Percentiles rank a stretch among this genome's conserved stretches.
Evolutionary conservation across 352 stramenopile species (phyloP).

Genomic region (Phytophthora multivora): DNA sequence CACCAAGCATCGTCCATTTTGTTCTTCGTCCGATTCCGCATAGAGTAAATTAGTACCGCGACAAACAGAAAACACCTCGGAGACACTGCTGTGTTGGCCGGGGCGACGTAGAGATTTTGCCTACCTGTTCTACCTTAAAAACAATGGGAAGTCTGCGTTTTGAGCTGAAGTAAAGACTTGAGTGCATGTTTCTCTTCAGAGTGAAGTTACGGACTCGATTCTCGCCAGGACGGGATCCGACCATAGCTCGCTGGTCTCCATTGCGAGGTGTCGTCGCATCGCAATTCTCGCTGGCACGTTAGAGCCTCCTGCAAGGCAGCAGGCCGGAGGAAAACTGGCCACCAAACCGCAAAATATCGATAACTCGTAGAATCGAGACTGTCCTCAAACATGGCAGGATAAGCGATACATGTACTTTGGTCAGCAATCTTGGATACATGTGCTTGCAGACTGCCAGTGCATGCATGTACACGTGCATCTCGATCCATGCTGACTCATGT

Average conservation of each 20-base stretch:
- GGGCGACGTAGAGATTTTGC: conserved; percentile 26
- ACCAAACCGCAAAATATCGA: neutral
- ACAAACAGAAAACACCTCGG: conserved; percentile 34
- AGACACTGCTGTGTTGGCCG: neutral
- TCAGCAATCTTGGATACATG: neutral
- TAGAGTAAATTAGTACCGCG: conserved; percentile 47
- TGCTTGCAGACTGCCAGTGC: no score
- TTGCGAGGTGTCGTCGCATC: neutral
- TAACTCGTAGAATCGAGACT: neutral
- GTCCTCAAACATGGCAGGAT: no score
- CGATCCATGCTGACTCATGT: no score
- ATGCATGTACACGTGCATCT: no score
- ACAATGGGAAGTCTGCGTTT: conserved; percentile 20
- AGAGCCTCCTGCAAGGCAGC: neutral
- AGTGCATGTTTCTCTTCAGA: neutral
- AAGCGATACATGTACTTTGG: neutral
- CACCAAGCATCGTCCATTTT: conserved; percentile 20
- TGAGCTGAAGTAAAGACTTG: conserved; percentile 5
- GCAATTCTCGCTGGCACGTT: neutral
- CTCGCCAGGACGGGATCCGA: neutral
- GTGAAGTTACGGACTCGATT: conserved; percentile 2
- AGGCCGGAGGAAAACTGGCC: neutral
- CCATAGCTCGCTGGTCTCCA: neutral
- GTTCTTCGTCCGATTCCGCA: conserved; percentile 30
- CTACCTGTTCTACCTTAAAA: conserved; percentile 26